Base-by-base conservation (phyloP, 1,284 basidiomycete genomes). In the Malassezia yamatoensis region DNA sequence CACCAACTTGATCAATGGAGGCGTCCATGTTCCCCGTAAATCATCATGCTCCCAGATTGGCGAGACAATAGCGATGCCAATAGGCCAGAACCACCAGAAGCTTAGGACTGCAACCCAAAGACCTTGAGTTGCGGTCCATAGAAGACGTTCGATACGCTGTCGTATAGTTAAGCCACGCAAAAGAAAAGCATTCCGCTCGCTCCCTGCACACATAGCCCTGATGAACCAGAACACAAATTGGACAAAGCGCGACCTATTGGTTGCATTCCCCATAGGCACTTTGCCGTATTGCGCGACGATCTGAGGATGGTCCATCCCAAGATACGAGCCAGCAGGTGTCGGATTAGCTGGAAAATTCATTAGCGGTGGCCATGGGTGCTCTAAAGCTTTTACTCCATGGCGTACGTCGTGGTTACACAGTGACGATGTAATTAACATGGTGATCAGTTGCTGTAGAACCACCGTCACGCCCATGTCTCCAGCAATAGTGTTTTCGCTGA, bases 381-480 rank as follows among this genome's bases (percentile, higher is more conserved):
- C 21, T 0, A 72, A 51, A 4, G 70, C 58, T 0, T 48, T 59
- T 9, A 67, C 61, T 1, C 70, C 70, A 5, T 61, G 62, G 20
- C 57, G 54, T 24, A 72, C 24, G 46, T 72, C 70, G 24, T 53
- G 53, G 38, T 70, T 67, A 8, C 64, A 62, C 18, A 72, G 45
- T 4, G 57, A 44, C 10, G 65, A 66, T 1, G 70, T 70, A 43
- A 72, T 69, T 49, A 72, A 59, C 47, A 70, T 65, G 2, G 67
- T 64, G 24, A 72, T 58, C 37, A 68, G 59, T 51, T 67, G 65
- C 43, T 72, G 70, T 41, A 71, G 66, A 39, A 72, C 60, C 4
- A 72, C 61, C 1, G 70, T 72, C 15, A 72, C 68, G 8, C 70
- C 70, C 68, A 72, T 69, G 48, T 71, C 70, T 7, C 70, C 70